phyloP scores from a whole-genome alignment of 148 eudicot genomes.

The Amaranthus hypochondriacus region DNA sequence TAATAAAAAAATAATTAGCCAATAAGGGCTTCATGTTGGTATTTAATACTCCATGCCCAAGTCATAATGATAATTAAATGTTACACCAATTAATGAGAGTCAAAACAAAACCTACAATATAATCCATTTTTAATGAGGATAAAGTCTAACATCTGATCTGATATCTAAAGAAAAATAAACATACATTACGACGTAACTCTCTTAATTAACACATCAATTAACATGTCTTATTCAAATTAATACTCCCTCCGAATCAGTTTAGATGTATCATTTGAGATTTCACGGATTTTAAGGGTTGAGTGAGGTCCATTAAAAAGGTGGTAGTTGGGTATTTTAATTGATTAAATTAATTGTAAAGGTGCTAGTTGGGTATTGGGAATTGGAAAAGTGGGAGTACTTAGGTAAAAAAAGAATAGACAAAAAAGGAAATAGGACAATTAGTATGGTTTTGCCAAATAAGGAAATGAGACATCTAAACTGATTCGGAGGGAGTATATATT shows the following conservation, averaged over 20 bases:
- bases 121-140: not conserved
- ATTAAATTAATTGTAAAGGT: too few species aligned
- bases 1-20: not conserved
- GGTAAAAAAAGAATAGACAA: too few species aligned
- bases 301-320: too few species aligned
- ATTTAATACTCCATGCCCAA: not conserved
- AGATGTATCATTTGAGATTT: not conserved
- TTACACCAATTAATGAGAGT: not conserved
- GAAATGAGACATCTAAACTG: too few species aligned
- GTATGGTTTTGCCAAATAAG: too few species aligned
- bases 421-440: too few species aligned
- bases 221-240: too few species aligned
- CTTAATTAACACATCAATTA: not conserved
- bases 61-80: not conserved
- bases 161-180: not conserved
- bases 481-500: too few species aligned
- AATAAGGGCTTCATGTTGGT: conserved; percentile 2
- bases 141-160: not conserved
- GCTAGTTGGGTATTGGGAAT: too few species aligned
- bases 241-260: not conserved
- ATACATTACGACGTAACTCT: not conserved
- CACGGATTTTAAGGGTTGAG: not conserved
- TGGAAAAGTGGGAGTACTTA: too few species aligned
- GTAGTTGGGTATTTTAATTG: too few species aligned
- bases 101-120: conserved; percentile 1